Percentiles rank a stretch among this genome's conserved stretches.
Evolutionary conservation across 371 early-diverging fungal genomes (phyloP).

Genomic region (Mortierella sp.): DNA sequence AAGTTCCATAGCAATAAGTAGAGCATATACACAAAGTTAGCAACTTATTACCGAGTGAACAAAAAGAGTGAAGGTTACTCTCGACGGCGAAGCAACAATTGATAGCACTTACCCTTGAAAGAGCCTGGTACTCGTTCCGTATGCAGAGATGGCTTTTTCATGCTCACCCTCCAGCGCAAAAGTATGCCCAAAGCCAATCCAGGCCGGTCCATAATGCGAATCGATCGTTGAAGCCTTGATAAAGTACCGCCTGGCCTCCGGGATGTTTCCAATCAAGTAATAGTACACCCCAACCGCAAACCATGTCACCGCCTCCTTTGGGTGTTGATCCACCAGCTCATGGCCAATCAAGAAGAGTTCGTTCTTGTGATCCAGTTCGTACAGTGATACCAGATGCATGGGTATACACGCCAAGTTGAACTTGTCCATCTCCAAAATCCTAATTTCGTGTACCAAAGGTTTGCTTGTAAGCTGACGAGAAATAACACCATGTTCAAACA

Average conservation of each 20-base stretch:
- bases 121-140: conserved; percentile 70
- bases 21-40: background rate
- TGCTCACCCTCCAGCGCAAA: conserved; percentile 81
- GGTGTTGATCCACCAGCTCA: conserved; percentile 68
- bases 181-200: conserved; percentile 88
- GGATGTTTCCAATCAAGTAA: conserved; percentile 65
- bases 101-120: conserved; percentile 71
- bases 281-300: conserved; percentile 86
- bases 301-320: conserved; percentile 71
- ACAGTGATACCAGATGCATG: conserved; percentile 74
- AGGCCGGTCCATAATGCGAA: conserved; percentile 73
- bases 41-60: too few relatives aligned
- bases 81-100: background rate
- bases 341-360: conserved; percentile 77
- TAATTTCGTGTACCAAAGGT: conserved; percentile 22
- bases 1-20: background rate
- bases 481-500: background rate
- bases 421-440: conserved; percentile 72
- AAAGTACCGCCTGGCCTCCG: conserved; percentile 75
- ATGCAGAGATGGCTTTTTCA: conserved; percentile 85
- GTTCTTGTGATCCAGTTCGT: conserved; percentile 69
- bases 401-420: conserved; percentile 71
- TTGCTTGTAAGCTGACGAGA: background rate
- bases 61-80: background rate
- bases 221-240: conserved; percentile 74